A percentile compares a stretch with the other conserved stretches of the same genome.
phyloP scores from a whole-genome alignment of 805 yeast species.

The Lipomyces sp. region DNA sequence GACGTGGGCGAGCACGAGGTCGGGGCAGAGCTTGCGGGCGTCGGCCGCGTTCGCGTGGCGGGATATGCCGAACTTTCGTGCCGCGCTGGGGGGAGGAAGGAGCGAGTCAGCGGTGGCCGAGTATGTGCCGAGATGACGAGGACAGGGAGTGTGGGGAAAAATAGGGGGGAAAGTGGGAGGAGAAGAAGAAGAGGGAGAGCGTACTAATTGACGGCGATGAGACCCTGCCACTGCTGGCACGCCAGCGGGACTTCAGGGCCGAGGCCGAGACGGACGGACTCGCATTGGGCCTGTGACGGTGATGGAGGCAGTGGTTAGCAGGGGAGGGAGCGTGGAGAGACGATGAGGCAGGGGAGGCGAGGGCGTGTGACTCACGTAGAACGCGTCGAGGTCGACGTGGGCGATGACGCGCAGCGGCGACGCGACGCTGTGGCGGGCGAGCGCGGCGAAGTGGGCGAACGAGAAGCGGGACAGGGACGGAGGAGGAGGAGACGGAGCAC shows the following conservation, averaged over 20 bases:
- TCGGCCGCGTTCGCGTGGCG: constrained; percentile 69
- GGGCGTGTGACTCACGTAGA: constrained; percentile 50
- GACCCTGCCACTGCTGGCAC: constrained; percentile 86
- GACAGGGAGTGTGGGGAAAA: background rate
- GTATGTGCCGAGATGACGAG: background rate
- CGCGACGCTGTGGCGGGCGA: constrained; percentile 4
- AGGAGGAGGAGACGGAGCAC: no score
- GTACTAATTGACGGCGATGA: constrained; percentile 70
- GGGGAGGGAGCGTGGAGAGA: no score
- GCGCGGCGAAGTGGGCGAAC: constrained; percentile 12
- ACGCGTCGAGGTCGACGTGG: constrained; percentile 90
- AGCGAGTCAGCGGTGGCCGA: no score
- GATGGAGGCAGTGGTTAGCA: background rate
- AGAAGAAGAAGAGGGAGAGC: constrained; percentile 6
- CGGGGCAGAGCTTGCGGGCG: constrained; percentile 74
- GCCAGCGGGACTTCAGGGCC: constrained; percentile 76
- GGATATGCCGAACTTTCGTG: constrained; percentile 74
- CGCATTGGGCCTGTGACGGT: constrained; percentile 64
- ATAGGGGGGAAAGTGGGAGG: background rate
- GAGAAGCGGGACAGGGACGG: constrained; percentile 7
- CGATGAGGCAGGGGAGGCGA: no score
- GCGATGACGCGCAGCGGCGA: constrained; percentile 68
- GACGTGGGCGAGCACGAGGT: constrained; percentile 77
- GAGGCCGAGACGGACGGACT: constrained; percentile 68
- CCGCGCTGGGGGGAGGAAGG: constrained; percentile 58